Evolutionary conservation across 2,329 filamentous ascomycete genomes (phyloP).

Genomic region (Paradendryphiella salina): DNA sequence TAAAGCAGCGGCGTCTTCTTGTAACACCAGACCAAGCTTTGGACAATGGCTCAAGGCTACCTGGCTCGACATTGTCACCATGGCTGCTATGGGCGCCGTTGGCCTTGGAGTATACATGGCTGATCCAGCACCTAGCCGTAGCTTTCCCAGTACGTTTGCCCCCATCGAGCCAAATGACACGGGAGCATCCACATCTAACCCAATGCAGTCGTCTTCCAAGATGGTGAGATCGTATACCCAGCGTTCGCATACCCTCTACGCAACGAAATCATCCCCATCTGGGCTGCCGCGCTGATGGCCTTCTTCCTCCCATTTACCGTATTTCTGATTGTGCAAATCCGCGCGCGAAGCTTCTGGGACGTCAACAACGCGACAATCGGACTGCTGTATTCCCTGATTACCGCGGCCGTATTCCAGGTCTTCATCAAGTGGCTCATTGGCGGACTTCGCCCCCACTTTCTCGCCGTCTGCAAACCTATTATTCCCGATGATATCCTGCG

Average conservation of each 20-base stretch:
- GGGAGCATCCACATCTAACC: not conserved
- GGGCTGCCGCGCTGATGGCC: constrained; percentile 68
- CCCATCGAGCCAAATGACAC: not conserved
- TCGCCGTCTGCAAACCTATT: constrained; percentile 69
- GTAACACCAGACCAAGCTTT: constrained; percentile 57
- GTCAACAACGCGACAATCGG: constrained; percentile 72
- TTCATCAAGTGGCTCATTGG: constrained; percentile 77
- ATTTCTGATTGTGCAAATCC: constrained; percentile 68
- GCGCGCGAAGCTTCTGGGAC: constrained; percentile 57
- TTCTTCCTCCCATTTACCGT: constrained; percentile 66
- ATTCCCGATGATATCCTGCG: constrained; percentile 47
- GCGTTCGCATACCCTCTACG: constrained; percentile 72
- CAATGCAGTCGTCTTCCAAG: constrained; percentile 59
- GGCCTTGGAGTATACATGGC: constrained; percentile 70
- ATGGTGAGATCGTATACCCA: constrained; percentile 69
- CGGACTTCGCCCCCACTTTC: constrained; percentile 65
- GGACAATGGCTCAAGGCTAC: constrained; percentile 71
- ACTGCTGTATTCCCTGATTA: constrained; percentile 69
- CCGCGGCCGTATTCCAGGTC: constrained; percentile 74
- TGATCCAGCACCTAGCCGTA: constrained; percentile 67
- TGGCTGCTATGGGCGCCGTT: constrained; percentile 66
- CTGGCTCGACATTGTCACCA: constrained; percentile 69
- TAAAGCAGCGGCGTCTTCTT: constrained; percentile 22
- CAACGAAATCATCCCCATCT: constrained; percentile 64
- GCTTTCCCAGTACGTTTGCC: constrained; percentile 57